Evolutionary conservation across 1,284 basidiomycete species (phyloP), one percentile per base, ranked within the genome.

Genomic region (Sphagnurus paluster): DNA sequence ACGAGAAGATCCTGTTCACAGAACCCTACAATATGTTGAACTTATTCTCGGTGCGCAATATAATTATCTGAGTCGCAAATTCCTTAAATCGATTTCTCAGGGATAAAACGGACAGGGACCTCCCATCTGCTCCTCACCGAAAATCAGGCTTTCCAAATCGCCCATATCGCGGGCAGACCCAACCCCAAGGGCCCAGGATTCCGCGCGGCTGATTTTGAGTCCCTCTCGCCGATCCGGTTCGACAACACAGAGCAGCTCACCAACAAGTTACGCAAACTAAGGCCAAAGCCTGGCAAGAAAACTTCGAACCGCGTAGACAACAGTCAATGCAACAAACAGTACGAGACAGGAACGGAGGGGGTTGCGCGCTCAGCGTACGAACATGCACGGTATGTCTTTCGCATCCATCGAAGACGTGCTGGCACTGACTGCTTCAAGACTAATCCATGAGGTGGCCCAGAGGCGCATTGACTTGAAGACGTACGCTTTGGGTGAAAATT

Each of bases 191-290:
- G 33, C 2, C 24, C 28, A 7, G 38, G 39, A 28, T 39, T 46
- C 16, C n/a, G 21, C 2, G 44, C 57, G 5, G 42, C 35, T 1
- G 57, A 64, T 3, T 69, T 69, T 39, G 66, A 68, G 42, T 71
- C 70, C 0, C 56, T 74, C 6, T 72, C 71, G 0, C 70, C 70
- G 0, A 67, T 72, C 11, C 44, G 54, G 9, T 72, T 74, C 42
- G 23, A 41, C 20, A 49, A 44, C 20, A 25, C 39, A 1, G 50
- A 60, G 0, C 59, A 62, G 16, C 51, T 72, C 7, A 43, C 46
- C 4, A 60, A 62, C 26, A 70, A 67, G 44, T 52, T 72, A 1
- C 40, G 56, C 5, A 38, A 42, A 1, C 49, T 69, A 16, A 66
- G 63, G 40, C 58, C 60, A 1, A 69, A 63, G 44, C 13, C 41